Conservation (phyloP, 306 rosid genomes). For the Cotoneaster glaucophyllus region DNA sequence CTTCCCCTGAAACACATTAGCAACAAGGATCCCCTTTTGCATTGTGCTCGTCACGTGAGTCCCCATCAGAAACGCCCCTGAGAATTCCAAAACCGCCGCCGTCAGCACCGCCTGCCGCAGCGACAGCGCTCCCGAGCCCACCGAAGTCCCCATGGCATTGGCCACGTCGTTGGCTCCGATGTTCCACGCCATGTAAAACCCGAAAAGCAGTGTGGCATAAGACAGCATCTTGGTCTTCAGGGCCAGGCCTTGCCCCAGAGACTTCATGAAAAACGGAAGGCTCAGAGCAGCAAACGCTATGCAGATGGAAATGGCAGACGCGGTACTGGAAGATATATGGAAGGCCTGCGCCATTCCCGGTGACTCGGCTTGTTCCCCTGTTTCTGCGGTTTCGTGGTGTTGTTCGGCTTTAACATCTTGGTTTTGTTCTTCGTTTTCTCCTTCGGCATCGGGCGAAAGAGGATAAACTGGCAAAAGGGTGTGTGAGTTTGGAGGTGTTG, state of each 20-base stretch:
- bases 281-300: slow-evolving; percentile 57
- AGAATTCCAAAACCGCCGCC: slow-evolving; percentile 84
- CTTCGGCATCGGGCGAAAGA: slow-evolving; percentile 63
- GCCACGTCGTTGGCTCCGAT: slow-evolving; percentile 99
- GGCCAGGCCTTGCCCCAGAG: slow-evolving; percentile 53
- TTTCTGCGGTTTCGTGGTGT: slow-evolving; percentile 17
- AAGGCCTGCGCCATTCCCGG: slow-evolving; percentile 71
- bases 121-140: slow-evolving; percentile 87
- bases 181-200: slow-evolving; percentile 99
- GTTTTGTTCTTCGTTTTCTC: neutral
- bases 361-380: neutral
- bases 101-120: slow-evolving; percentile 77
- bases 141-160: slow-evolving; percentile 98
- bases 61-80: slow-evolving; percentile 86
- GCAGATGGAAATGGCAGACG: slow-evolving; percentile 57
- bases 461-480: slow-evolving; percentile 61
- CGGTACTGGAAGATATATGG: slow-evolving; percentile 52
- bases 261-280: slow-evolving; percentile 63
- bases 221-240: slow-evolving; percentile 60
- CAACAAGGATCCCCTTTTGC: slow-evolving; percentile 91
- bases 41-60: slow-evolving; percentile 86
- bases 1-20: slow-evolving; percentile 72
- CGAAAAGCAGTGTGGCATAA: slow-evolving; percentile 59
- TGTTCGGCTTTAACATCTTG: slow-evolving; percentile 14
- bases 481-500: slow-evolving; percentile 24